phyloP scores from a whole-genome alignment of 164 flowering plant genomes.

The Chloranthus sessilifolius region DNA sequence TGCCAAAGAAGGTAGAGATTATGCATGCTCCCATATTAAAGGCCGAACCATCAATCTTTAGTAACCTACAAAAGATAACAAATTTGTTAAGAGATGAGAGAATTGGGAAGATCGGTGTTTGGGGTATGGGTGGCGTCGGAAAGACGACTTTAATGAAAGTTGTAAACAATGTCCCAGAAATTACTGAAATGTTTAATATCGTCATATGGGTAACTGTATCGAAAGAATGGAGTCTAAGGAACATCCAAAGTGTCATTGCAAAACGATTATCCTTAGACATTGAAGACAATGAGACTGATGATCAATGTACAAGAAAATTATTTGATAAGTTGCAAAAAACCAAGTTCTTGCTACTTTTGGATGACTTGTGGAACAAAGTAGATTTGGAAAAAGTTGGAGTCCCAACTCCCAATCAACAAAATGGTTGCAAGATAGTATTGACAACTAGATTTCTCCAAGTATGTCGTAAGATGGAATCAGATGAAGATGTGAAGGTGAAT shows the following conservation, averaged over 20 bases:
- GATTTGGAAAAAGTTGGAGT: not conserved
- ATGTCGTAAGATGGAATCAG: not conserved
- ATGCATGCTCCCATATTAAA: not conserved
- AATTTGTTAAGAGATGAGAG: not conserved
- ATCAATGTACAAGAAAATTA: no score
- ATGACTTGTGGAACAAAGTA: constrained; percentile 1
- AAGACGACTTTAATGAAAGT: constrained; percentile 15
- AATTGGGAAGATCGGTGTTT: constrained; percentile 11
- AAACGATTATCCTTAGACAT: no score
- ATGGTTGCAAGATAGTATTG: constrained; percentile 5
- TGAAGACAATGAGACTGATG: no score
- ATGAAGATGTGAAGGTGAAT: not conserved
- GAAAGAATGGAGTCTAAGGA: not conserved
- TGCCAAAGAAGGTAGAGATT: no score
- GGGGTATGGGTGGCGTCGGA: constrained; percentile 18
- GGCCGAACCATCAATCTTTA: no score
- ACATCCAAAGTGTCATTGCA: no score
- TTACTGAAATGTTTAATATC: not conserved
- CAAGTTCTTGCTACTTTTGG: constrained; percentile 3
- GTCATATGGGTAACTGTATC: not conserved
- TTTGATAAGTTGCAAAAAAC: no score
- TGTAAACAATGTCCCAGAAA: constrained; percentile 1
- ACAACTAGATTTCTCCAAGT: not conserved
- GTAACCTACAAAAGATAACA: not conserved
- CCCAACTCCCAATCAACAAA: not conserved